These are phyloP conservation scores for Argentina anserina DNA, from an alignment of 306 rosid genomes.

Conservation along the genomic window DNA sequence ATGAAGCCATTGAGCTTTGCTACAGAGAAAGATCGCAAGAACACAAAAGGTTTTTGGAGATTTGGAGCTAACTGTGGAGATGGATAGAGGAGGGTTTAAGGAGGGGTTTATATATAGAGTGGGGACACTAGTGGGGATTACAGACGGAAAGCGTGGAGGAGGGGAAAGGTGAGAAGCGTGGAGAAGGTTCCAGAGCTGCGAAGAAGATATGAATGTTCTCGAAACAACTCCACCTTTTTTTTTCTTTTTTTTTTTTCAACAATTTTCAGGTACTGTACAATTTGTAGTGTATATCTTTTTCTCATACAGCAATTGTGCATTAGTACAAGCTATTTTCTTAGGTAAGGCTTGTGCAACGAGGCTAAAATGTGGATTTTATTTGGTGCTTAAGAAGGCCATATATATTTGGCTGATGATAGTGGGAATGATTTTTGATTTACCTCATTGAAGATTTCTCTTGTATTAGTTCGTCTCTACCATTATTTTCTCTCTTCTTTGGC, in stretches of 20 bases:
- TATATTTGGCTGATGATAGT: too few relatives aligned
- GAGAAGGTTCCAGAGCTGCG: constrained; percentile 24
- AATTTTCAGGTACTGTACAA: background rate
- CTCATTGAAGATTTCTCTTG: too few relatives aligned
- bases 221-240: background rate
- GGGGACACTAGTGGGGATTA: background rate
- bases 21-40: background rate
- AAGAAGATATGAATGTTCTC: constrained; percentile 5
- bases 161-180: background rate
- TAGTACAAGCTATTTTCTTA: too few relatives aligned
- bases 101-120: background rate
- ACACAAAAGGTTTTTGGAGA: background rate
- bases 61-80: background rate
- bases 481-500: too few relatives aligned
- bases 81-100: background rate
- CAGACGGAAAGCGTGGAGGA: constrained; percentile 20
- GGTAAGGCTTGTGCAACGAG: too few relatives aligned
- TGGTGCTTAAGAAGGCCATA: too few relatives aligned
- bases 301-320: too few relatives aligned
- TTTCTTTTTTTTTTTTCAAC: background rate
- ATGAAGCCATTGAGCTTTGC: constrained; percentile 23
- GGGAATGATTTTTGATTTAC: too few relatives aligned
- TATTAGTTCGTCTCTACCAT: too few relatives aligned
- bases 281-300: too few relatives aligned
- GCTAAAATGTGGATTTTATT: too few relatives aligned